Base-by-base conservation (phyloP, 1,139 yeast species). In the Debaryomycetaceae sp. region DNA sequence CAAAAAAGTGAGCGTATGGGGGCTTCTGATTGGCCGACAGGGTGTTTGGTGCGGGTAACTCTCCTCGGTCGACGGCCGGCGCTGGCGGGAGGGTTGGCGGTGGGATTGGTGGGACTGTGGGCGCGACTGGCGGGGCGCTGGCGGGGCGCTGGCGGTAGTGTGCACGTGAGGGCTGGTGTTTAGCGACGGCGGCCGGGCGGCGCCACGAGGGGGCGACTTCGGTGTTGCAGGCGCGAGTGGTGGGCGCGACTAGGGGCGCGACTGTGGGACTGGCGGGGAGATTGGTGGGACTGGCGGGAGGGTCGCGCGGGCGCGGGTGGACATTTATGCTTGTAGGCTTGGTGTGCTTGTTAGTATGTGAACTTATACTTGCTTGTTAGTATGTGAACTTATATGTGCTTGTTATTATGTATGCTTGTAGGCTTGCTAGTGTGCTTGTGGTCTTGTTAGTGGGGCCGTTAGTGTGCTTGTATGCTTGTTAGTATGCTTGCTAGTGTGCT, bases 21-120 rank as follows among this genome's bases (percentile, higher is more conserved):
- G 30, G 38, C 33, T 17, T 37, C 20, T 43, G 36, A 43, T 43
- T 43, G 46, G 46, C 44, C 43, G 36, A 31, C 11, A 22, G 33
- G n/a, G 23, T 8, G 13, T 6, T 6, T 20, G 27, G 31, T 24
- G 39, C 39, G 39, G 37, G 38, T 39, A 34, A 31, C 24, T 2
- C 31, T 27, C 11, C 11, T 4, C 31, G 31, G 31, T 27, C 11
- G 31, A 8, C 31, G 31, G 31, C 11, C 11, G 31, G 31, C 31
- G 31, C 31, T 27, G 31, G 31, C 4, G 31, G 11, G 31, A 27
- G 31, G 31, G 31, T 27, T 22, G 5, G 39, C 20, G 30, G 3
- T 5, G 17, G 30, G 13, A 22, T 9, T 9, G n/a, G n/a, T n/a
- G n/a, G n/a, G n/a, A n/a, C n/a, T n/a, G n/a, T n/a, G n/a, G n/a